Conservation (phyloP, 192 early-diverging fungal species). For the Coemansia sp. region DNA sequence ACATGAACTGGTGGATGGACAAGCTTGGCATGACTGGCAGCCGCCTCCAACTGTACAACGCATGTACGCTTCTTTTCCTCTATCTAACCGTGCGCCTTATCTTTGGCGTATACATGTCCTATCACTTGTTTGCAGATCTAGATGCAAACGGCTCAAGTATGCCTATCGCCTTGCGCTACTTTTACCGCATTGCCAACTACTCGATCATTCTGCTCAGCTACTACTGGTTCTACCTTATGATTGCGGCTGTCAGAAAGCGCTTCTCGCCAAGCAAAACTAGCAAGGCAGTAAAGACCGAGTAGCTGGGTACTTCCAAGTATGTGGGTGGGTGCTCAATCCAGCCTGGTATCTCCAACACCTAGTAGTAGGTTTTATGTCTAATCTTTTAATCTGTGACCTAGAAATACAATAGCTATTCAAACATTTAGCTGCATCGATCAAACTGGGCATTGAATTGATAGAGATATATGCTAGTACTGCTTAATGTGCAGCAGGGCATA, state of each 20-base stretch:
- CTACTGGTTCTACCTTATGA: constrained; percentile 59
- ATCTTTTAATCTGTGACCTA: not conserved
- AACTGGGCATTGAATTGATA: not conserved
- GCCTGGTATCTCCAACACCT: not conserved
- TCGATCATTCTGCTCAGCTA: constrained; percentile 48
- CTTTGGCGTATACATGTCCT: constrained; percentile 77
- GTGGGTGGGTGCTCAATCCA: not conserved
- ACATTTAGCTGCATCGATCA: not conserved
- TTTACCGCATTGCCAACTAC: constrained; percentile 49
- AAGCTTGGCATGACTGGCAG: constrained; percentile 84
- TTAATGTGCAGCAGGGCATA: not conserved
- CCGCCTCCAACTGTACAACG: constrained; percentile 80
- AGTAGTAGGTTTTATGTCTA: not conserved
- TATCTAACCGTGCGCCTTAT: constrained; percentile 79
- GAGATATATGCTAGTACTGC: not conserved
- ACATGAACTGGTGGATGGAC: constrained; percentile 89
- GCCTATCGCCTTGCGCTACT: constrained; percentile 36
- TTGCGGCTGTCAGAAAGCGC: constrained; percentile 41
- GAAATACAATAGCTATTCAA: not conserved
- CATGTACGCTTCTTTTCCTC: constrained; percentile 67
- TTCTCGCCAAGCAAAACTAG: constrained; percentile 21
- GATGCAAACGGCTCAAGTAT: constrained; percentile 37
- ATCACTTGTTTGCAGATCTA: constrained; percentile 55
- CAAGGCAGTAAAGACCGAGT: constrained; percentile 25
- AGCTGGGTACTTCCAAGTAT: not conserved